Conservation (phyloP, 768 basidiomycete species). For the Termitomyces sp. region DNA sequence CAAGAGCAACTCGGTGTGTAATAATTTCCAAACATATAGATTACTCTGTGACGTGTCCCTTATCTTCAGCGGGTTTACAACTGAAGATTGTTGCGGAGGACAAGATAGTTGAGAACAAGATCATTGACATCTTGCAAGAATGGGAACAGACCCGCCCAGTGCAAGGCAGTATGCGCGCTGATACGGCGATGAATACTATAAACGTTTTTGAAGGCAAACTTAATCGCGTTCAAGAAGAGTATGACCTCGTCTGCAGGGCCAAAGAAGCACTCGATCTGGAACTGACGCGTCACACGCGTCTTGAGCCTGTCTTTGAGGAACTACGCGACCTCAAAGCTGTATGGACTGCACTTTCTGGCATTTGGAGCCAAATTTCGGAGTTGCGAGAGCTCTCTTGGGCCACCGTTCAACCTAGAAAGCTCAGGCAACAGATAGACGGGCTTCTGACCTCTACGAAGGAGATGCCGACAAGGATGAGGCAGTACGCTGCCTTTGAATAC, state of each 20-base stretch:
- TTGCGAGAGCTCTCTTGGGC: constrained; percentile 87
- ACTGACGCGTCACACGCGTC: constrained; percentile 79
- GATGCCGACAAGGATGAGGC: constrained; percentile 98
- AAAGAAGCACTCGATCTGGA: constrained; percentile 97
- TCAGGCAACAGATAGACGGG: constrained; percentile 91
- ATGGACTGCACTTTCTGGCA: constrained; percentile 96
- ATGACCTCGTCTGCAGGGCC: constrained; percentile 90
- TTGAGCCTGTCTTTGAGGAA: constrained; percentile 94
- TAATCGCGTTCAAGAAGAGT: constrained; percentile 86
- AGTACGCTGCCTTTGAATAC: constrained; percentile 98
- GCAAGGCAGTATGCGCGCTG: constrained; percentile 93
- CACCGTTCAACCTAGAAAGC: constrained; percentile 88
- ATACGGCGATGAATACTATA: constrained; percentile 94
- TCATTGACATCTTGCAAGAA: constrained; percentile 82
- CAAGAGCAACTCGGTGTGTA: constrained; percentile 91
- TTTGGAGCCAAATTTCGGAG: constrained; percentile 92
- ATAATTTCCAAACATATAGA: neutral
- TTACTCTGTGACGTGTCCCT: neutral
- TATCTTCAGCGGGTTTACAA: constrained; percentile 78
- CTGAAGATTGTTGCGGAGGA: constrained; percentile 99
- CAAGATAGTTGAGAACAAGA: constrained; percentile 95
- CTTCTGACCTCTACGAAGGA: constrained; percentile 92
- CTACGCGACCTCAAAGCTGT: constrained; percentile 95
- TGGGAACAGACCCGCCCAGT: constrained; percentile 97
- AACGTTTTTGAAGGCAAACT: constrained; percentile 92